Evolutionary conservation across 2,329 filamentous ascomycete species (phyloP).

Genomic region (Talaromyces sp.): DNA sequence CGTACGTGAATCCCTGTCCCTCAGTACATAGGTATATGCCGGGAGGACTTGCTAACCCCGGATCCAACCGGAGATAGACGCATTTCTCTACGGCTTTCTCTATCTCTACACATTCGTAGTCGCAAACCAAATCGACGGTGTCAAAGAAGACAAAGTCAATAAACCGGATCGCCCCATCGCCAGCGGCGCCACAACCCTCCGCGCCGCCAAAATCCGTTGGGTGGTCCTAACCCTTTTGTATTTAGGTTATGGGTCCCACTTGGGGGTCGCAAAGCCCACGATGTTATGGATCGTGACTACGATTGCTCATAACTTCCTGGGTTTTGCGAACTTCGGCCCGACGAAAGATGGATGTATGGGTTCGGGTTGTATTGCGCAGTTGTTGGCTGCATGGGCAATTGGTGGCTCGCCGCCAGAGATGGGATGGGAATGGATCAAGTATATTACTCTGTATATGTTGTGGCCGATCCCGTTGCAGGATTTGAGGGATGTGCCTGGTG

Average conservation of each 20-base stretch:
- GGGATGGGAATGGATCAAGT: constrained; percentile 13
- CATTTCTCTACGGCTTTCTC: constrained; percentile 8
- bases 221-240: constrained; percentile 4
- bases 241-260: not conserved
- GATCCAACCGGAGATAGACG: not conserved
- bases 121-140: constrained; percentile 12
- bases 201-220: constrained; percentile 10
- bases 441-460: constrained; percentile 11
- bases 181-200: constrained; percentile 7
- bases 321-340: constrained; percentile 8
- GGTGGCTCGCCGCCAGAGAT: constrained; percentile 6
- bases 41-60: not conserved
- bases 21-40: too few relatives aligned
- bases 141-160: constrained; percentile 11
- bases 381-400: constrained; percentile 11
- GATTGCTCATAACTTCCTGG: constrained; percentile 11
- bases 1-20: not conserved
- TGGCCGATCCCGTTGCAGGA: constrained; percentile 14
- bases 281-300: constrained; percentile 10
- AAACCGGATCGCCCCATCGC: constrained; percentile 14
- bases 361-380: constrained; percentile 11
- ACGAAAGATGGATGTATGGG: constrained; percentile 13
- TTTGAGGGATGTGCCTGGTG: constrained; percentile 12
- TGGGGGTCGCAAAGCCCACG: constrained; percentile 5
- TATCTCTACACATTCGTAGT: constrained; percentile 13